Evolutionary conservation across 257 asterid species (phyloP).

Genomic region (Fraxinus quadrangulata): DNA sequence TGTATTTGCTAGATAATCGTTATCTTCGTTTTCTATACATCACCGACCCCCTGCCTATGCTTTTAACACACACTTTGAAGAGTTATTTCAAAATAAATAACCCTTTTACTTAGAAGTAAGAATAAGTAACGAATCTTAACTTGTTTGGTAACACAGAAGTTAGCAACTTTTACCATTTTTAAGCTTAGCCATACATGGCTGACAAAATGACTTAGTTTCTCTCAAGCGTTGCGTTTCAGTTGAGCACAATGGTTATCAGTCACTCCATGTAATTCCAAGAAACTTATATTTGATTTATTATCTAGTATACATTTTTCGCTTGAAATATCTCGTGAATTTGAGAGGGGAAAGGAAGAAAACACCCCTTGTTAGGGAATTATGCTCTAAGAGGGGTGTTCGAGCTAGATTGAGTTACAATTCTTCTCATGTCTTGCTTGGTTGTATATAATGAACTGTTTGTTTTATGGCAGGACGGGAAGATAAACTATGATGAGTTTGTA

Average conservation of each 20-base stretch:
- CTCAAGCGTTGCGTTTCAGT: neutral
- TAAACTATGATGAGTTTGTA: conserved; percentile 82
- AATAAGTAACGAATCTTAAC: neutral
- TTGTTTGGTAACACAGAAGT: neutral
- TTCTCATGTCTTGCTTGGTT: neutral
- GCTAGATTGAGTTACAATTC: neutral
- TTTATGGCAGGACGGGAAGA: conserved; percentile 75
- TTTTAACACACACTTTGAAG: neutral
- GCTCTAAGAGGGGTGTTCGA: neutral
- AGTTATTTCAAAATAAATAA: no score
- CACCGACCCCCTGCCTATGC: neutral
- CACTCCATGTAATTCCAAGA: neutral
- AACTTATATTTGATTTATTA: neutral
- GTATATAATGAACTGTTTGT: conserved; percentile 13
- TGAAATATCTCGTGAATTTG: neutral
- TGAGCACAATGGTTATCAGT: neutral
- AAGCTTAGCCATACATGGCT: no score
- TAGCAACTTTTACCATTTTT: no score
- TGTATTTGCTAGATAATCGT: neutral
- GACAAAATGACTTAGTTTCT: neutral
- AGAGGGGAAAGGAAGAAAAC: no score
- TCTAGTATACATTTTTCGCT: neutral
- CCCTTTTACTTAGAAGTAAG: neutral
- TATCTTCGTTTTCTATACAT: neutral
- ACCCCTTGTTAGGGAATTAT: no score